These are phyloP conservation scores for Pilasporangium apinafurcum DNA, from an alignment of 352 stramenopile species.

Conservation along the genomic window DNA sequence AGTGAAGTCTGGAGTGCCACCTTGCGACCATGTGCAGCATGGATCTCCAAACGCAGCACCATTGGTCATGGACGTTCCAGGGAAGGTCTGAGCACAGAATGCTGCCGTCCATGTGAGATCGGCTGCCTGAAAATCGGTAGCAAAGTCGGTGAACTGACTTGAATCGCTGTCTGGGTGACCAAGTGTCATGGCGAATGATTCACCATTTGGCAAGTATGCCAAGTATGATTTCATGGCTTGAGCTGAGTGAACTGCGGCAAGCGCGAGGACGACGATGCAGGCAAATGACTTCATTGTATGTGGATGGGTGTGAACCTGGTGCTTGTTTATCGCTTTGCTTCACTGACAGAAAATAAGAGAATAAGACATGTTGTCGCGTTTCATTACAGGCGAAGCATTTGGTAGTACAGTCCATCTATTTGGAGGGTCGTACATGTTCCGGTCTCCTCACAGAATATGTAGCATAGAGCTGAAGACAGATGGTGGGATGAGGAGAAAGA, in stretches of 20 bases:
- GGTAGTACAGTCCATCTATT: too few species aligned
- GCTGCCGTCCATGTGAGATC: constrained; percentile 18
- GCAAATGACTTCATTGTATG: too few species aligned
- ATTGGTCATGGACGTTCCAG: constrained; percentile 24
- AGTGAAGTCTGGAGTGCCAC: constrained; percentile 20
- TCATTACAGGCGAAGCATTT: too few species aligned
- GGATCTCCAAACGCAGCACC: constrained; percentile 18
- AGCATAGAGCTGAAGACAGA: too few species aligned
- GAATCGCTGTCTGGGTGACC: constrained; percentile 22
- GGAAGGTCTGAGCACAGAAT: constrained; percentile 29
- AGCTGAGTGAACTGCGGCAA: constrained; percentile 71
- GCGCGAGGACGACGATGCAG: constrained; percentile 70
- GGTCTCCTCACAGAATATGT: too few species aligned
- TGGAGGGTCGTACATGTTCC: too few species aligned
- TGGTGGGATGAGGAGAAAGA: too few species aligned
- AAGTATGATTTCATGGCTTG: constrained; percentile 23
- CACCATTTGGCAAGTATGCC: constrained; percentile 32
- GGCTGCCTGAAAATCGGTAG: constrained; percentile 11
- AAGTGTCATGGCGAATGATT: constrained; percentile 18
- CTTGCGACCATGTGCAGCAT: constrained; percentile 27
- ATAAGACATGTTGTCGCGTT: too few species aligned
- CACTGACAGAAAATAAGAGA: too few species aligned
- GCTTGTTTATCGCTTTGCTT: too few species aligned
- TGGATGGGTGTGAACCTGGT: too few species aligned
- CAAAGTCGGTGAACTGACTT: constrained; percentile 26